Base-by-base conservation (phyloP, 2,329 filamentous ascomycete genomes). In the Phaeosphaeria sp. region DNA sequence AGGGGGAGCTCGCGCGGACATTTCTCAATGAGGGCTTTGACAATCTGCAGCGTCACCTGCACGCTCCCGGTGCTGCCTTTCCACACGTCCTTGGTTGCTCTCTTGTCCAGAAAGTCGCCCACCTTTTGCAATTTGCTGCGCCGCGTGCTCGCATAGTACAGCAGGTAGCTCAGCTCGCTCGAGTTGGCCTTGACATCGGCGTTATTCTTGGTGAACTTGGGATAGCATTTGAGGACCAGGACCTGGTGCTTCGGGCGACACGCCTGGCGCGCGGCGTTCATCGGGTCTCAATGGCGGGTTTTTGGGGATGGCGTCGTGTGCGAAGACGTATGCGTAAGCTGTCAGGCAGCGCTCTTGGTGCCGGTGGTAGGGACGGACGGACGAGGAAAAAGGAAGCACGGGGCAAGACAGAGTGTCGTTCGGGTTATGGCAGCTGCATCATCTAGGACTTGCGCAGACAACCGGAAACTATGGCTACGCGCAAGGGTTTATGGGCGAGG, bases 41-140 rank as follows among this genome's bases (percentile, higher is more conserved):
- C 84, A 68, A 99, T 97, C 77, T 96, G 91, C 58, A 99, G 88
- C 2, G 93, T 97, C 64, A 99, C 93, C 77, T 96, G 92, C 56
- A 97, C 91, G 82, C 96, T 96, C 66, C 93, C 93, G 73, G 95
- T 91, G 72, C 92, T 89, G 77, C 88, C 86, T 73, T 91, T 90
- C 87, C 90, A 96, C 65, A 97, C 92, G 82, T 99, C 95, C 72
- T 88, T 90, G 60, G 91, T 91, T 21, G 92, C 95, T 82, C 94
- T 92, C 83, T 94, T 96, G 81, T 98, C 93, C 64, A 99, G 84
- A 75, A 97, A 99, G 68, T 88, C 89, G 77, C 92, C 93, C 66
- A 99, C 93, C 80, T 99, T 99, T 73, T 95, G 92, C 69, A 98
- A 88, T 84, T 98, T 99, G 79, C 91, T 94, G 65, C 92, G 89